Evolutionary conservation across 1,139 yeast species (phyloP).

Genomic region (Hansenula lynferdii): DNA sequence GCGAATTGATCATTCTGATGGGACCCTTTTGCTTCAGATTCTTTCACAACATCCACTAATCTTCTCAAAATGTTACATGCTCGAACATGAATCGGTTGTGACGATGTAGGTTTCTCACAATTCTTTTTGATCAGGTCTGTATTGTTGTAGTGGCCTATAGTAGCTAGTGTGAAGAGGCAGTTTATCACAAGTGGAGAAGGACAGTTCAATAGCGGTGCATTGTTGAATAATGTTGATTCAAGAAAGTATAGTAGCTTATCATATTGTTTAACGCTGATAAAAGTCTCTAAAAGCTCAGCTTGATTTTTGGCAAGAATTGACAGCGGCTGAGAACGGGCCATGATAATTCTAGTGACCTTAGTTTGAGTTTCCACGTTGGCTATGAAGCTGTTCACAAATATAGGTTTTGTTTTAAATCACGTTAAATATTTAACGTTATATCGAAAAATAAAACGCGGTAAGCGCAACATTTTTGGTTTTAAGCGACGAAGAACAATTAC

Average conservation of each 20-base stretch:
- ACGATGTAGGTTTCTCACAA: constrained; percentile 4
- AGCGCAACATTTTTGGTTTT: no score
- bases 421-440: no score
- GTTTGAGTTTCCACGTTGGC: no score
- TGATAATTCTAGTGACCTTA: no score
- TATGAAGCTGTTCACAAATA: no score
- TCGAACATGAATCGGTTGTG: constrained; percentile 12
- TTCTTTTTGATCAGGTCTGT: constrained; percentile 12
- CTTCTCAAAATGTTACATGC: constrained; percentile 12
- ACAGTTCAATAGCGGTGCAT: constrained; percentile 14
- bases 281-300: constrained; percentile 16
- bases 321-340: background rate
- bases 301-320: constrained; percentile 5
- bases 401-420: no score
- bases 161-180: constrained; percentile 18
- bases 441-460: no score
- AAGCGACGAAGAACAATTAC: no score
- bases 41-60: constrained; percentile 9
- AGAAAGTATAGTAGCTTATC: constrained; percentile 17
- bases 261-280: constrained; percentile 17
- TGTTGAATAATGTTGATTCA: constrained; percentile 15
- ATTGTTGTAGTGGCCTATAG: constrained; percentile 17
- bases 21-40: constrained; percentile 3
- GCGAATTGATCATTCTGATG: background rate
- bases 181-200: constrained; percentile 17